Percentiles rank a stretch among this genome's conserved stretches.
phyloP scores from a whole-genome alignment of 768 basidiomycete species.

The Serendipita indica region DNA sequence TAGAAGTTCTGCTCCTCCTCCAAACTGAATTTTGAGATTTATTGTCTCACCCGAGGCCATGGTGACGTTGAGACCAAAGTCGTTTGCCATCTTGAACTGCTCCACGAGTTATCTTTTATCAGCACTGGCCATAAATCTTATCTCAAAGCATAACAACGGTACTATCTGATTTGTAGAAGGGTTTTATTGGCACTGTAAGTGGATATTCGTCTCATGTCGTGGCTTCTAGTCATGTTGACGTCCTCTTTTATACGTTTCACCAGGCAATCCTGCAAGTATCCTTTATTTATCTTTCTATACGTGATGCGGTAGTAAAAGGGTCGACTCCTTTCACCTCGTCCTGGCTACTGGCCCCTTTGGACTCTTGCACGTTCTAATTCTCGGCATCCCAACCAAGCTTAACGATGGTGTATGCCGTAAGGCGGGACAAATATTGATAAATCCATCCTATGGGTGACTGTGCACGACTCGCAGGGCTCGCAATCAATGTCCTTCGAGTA shows the following conservation, averaged over 20 bases:
- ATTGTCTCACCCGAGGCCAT: conserved; percentile 12
- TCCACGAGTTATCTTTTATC: too few species aligned
- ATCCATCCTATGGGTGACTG: neutral
- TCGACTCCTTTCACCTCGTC: neutral
- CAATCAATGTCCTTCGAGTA: neutral
- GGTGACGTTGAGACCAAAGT: neutral
- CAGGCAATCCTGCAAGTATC: conserved; percentile 8
- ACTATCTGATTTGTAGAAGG: too few species aligned
- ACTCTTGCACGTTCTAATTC: conserved; percentile 4
- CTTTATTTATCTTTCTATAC: neutral
- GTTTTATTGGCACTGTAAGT: too few species aligned
- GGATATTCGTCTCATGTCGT: too few species aligned
- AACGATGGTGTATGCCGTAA: neutral
- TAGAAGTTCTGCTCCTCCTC: conserved; percentile 75
- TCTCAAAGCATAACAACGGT: too few species aligned
- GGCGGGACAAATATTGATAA: neutral
- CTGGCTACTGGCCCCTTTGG: neutral
- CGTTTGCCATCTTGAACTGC: too few species aligned
- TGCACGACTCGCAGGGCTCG: neutral
- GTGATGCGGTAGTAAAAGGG: neutral
- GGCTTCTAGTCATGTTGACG: too few species aligned
- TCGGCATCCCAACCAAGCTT: neutral
- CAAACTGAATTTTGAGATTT: conserved; percentile 52
- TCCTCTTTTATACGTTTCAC: too few species aligned
- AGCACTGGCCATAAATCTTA: too few species aligned